Evolutionary conservation across 495 filamentous ascomycete genomes (phyloP).

Genomic region (Trichoderma asperelloides): DNA sequence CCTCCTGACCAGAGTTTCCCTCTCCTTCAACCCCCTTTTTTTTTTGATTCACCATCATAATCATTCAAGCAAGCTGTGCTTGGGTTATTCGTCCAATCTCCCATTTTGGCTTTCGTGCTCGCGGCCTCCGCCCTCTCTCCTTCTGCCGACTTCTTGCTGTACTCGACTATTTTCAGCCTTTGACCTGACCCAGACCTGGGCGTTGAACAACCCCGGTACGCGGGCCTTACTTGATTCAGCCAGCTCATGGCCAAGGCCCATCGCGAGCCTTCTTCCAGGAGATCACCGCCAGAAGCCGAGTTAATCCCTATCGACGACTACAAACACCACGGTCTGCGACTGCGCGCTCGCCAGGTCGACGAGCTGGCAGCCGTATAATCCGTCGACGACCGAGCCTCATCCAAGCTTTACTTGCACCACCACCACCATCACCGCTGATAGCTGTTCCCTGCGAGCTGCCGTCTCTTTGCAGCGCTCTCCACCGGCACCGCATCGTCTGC

Average conservation of each 20-base stretch:
- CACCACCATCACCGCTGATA: background rate
- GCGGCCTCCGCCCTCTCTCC: background rate
- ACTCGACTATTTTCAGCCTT: background rate
- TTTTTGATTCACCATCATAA: background rate
- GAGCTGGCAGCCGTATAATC: background rate
- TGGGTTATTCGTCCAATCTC: background rate
- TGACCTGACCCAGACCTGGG: background rate
- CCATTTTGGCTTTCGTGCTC: background rate
- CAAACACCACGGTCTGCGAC: background rate
- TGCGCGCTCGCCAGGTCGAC: background rate
- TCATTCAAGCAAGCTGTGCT: background rate
- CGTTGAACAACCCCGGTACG: background rate
- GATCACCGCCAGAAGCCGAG: background rate
- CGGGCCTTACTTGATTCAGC: constrained; percentile 6
- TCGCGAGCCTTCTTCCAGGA: constrained; percentile 1
- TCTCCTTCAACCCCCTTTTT: background rate
- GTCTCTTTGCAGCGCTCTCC: constrained; percentile 1
- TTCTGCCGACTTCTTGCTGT: background rate
- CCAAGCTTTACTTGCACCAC: background rate
- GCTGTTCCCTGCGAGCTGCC: background rate
- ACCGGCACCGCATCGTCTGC: constrained; percentile 4
- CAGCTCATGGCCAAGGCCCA: constrained; percentile 5
- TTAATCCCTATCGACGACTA: background rate
- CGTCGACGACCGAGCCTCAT: background rate
- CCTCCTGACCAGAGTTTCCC: background rate